phyloP scores from a whole-genome alignment of 2,329 filamentous ascomycete species.

The Emydomyces testavorans region DNA sequence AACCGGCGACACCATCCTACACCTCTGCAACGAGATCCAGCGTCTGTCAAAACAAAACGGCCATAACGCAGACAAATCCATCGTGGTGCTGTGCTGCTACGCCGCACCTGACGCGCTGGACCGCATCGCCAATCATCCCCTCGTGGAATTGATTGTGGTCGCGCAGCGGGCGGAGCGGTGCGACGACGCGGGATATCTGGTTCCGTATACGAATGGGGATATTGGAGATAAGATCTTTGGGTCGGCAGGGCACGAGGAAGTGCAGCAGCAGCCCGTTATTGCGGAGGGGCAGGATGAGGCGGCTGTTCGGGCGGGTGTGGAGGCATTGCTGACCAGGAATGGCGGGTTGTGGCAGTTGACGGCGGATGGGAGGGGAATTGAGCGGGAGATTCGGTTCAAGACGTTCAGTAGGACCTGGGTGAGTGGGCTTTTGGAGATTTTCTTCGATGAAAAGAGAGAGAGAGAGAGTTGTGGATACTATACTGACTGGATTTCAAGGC shows the following conservation, averaged over 20 bases:
- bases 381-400: constrained; percentile 2
- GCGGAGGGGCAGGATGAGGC: constrained; percentile 1
- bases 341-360: constrained; percentile 5
- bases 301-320: not conserved
- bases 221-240: constrained; percentile 6
- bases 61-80: not conserved
- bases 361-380: constrained; percentile 3
- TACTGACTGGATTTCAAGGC: not conserved
- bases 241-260: not conserved
- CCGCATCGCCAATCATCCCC: constrained; percentile 2
- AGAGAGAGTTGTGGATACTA: not conserved
- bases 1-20: constrained; percentile 3
- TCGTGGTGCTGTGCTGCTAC: constrained; percentile 4
- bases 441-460: not conserved
- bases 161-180: not conserved
- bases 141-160: not conserved
- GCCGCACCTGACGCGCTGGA: constrained; percentile 3
- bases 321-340: not conserved
- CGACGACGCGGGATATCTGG: constrained; percentile 5
- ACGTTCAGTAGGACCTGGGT: constrained; percentile 7
- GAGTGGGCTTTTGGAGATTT: not conserved
- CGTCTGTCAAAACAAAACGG: no score
- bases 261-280: constrained; percentile 1
- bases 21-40: not conserved
- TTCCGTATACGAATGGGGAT: constrained; percentile 7